phyloP scores from a whole-genome alignment of 2,329 filamentous ascomycete species.

The Sporothrix protearum region DNA sequence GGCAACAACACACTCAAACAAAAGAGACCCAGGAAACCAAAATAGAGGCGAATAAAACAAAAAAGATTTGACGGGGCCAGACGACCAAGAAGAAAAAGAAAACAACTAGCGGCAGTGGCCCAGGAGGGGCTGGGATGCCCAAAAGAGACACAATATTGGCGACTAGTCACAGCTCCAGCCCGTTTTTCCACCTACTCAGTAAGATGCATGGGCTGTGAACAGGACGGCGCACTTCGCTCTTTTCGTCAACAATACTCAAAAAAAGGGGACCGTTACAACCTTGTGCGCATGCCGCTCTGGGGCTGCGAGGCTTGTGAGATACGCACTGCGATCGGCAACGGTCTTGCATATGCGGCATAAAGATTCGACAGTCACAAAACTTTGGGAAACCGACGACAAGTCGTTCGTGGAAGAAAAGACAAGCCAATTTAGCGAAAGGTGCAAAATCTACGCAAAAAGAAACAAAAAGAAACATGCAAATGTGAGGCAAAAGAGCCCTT shows the following conservation, averaged over 20 bases:
- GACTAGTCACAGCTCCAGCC: not conserved
- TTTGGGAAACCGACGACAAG: not conserved
- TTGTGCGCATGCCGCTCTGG: too few species aligned
- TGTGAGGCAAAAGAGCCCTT: not conserved
- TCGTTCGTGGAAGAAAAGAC: not conserved
- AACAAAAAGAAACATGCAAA: not conserved
- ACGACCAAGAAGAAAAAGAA: not conserved
- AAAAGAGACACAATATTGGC: constrained; percentile 14
- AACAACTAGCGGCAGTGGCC: not conserved
- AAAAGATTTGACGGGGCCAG: not conserved
- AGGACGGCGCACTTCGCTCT: not conserved
- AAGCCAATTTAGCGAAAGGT: not conserved
- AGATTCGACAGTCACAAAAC: not conserved
- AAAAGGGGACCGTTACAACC: not conserved
- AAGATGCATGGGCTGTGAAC: not conserved
- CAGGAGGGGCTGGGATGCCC: not conserved
- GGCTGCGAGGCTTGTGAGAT: not conserved
- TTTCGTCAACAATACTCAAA: not conserved
- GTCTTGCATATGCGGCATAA: not conserved
- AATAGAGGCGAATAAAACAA: not conserved
- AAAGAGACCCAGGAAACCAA: not conserved
- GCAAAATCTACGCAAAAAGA: too few species aligned
- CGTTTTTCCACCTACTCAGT: not conserved
- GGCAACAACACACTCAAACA: not conserved
- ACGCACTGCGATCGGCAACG: not conserved